phyloP scores from a whole-genome alignment of 768 basidiomycete species.

The Chalciporus piperatus region DNA sequence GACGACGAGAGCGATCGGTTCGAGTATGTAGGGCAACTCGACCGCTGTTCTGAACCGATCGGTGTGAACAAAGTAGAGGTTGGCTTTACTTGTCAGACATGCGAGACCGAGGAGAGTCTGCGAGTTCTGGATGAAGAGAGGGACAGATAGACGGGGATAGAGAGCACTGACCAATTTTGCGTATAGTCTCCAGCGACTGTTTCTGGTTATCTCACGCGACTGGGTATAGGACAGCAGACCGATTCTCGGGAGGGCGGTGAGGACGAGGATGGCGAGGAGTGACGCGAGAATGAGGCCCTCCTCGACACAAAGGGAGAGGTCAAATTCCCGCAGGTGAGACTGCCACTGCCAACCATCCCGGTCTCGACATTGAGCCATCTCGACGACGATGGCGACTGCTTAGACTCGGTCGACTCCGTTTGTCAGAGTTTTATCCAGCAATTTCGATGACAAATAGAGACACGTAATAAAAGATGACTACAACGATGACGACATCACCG shows the following conservation, averaged over 20 bases:
- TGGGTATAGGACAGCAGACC: conserved; percentile 26
- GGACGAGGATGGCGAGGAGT: conserved; percentile 45
- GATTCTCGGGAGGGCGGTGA: conserved; percentile 41
- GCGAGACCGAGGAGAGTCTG: conserved; percentile 52
- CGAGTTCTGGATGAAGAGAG: background rate
- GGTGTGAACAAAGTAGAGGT: conserved; percentile 38
- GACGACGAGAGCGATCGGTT: conserved; percentile 51
- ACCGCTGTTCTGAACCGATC: conserved; percentile 38
- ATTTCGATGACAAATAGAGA: conserved; percentile 1
- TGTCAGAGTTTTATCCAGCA: background rate
- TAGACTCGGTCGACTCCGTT: background rate
- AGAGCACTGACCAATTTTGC: conserved; percentile 62
- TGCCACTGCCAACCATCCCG: conserved; percentile 63
- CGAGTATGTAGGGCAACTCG: conserved; percentile 52
- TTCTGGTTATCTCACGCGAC: conserved; percentile 36
- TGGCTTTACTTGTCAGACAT: conserved; percentile 42
- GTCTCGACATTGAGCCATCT: conserved; percentile 49
- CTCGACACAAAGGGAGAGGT: conserved; percentile 80
- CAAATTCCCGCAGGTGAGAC: conserved; percentile 63
- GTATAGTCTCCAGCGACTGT: conserved; percentile 50
- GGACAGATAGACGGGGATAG: background rate
- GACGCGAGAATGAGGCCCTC: conserved; percentile 63
- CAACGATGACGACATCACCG: too few species aligned
- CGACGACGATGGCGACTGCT: background rate
- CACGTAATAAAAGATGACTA: too few species aligned